Base-by-base conservation (phyloP, 2,329 filamentous ascomycete genomes). In the Aurifilum marmelostoma region DNA sequence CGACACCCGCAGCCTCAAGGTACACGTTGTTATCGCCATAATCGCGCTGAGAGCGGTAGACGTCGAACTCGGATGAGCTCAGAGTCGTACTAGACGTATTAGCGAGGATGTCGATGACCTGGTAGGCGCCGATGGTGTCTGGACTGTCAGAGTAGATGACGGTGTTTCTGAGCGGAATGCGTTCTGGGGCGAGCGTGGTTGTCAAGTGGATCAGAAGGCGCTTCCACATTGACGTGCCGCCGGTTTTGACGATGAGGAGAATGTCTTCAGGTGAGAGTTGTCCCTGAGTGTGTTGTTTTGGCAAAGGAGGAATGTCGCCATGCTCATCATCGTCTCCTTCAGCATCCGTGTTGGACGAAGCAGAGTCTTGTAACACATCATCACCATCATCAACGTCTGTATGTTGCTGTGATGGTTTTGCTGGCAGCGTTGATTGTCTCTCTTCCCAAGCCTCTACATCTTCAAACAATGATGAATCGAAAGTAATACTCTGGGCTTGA, bases 71-170 rank as follows among this genome's bases (percentile, higher is more conserved):
- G 29, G 43, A 21, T 11, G 73, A 71, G n/a, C 69, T 29, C 65
- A 63, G 71, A 32, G 72, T 69, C 27, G 60, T 64, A 12, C 68
- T 68, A 43, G 73, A 71, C 7, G 73, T 72, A 67, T 76, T 76
- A 24, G 73, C 71, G n/a, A 76, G 72, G 14, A 74, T 63, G 47
- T 76, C 73, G 66, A 76, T 73, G 58, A 76, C 68, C 11, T 71
- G 67, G 69, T 71, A 74, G 12, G 72, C 56, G 21, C 73, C 75
- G 50, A 76, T 74, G 14, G 67, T 72, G 32, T 75, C 75, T 21
- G 73, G 69, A 52, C 71, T 69, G 63, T 76, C 74, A 3, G 75
- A 76, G 63, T 76, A 76, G 34, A 76, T 64, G 37, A 75, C 67
- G 21, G 73, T 66, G 32, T 76, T 75, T 21, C 73, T 59, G 4